Evolutionary conservation across 1,284 basidiomycete genomes (phyloP).

Genomic region (Apiotrichum akiyoshidainum): DNA sequence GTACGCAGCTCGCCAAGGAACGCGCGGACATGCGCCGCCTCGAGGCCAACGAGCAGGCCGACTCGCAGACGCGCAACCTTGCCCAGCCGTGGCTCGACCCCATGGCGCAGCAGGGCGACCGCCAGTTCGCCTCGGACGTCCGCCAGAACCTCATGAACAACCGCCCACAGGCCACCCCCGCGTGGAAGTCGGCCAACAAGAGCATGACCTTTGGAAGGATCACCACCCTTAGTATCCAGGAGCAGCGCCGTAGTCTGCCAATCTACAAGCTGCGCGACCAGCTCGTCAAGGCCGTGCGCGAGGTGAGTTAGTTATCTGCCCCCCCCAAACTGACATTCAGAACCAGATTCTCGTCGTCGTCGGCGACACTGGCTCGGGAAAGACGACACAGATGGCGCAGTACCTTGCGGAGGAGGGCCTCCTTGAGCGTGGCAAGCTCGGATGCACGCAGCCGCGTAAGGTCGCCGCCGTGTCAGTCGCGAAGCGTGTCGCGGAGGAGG

Average conservation of each 20-base stretch:
- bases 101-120: constrained; percentile 84
- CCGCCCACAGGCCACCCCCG: constrained; percentile 65
- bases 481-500: constrained; percentile 96
- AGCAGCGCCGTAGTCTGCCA: constrained; percentile 84
- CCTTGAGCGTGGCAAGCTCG: constrained; percentile 82
- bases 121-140: constrained; percentile 89
- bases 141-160: constrained; percentile 66
- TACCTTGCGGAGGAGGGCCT: constrained; percentile 86
- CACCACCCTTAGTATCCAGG: constrained; percentile 84
- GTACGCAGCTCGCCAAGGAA: constrained; percentile 90
- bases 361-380: constrained; percentile 89
- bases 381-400: constrained; percentile 92
- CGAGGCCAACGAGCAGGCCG: constrained; percentile 89
- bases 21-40: constrained; percentile 89
- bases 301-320: constrained; percentile 45
- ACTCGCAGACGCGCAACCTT: constrained; percentile 89
- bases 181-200: constrained; percentile 96
- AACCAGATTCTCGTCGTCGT: constrained; percentile 93
- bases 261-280: constrained; percentile 95
- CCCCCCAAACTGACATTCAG: constrained; percentile 32
- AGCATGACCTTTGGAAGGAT: constrained; percentile 92
- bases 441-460: constrained; percentile 96
- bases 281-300: constrained; percentile 82
- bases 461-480: constrained; percentile 99
- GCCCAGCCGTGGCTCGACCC: constrained; percentile 96